Conservation (phyloP, 2,329 filamentous ascomycete species). For the Diaporthe velutina region DNA sequence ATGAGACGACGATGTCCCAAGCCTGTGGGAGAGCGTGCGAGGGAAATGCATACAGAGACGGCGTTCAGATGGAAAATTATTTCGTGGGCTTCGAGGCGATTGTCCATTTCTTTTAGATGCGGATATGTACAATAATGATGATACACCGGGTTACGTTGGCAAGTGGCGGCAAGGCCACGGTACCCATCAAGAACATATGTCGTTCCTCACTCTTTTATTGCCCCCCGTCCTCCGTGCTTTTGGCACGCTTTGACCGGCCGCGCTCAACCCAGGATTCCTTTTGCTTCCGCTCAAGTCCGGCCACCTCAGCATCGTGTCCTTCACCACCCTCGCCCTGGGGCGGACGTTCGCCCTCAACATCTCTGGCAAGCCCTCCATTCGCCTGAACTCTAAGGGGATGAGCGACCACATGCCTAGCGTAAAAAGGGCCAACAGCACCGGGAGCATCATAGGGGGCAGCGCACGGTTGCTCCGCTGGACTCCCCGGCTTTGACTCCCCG, state of each 20-base stretch:
- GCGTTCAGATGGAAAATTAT: constrained; percentile 38
- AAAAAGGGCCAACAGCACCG: background rate
- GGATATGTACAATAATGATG: constrained; percentile 34
- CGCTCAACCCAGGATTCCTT: background rate
- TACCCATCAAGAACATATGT: background rate
- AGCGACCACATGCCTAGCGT: background rate
- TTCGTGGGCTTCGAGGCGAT: constrained; percentile 30
- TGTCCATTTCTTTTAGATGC: constrained; percentile 24
- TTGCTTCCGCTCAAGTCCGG: background rate
- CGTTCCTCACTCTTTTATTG: background rate
- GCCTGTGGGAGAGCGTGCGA: background rate
- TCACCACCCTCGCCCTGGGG: background rate
- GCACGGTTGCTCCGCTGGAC: background rate
- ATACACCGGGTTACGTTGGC: constrained; percentile 5
- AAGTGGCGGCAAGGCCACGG: background rate
- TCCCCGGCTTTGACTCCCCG: background rate
- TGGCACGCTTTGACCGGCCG: background rate
- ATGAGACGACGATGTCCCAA: constrained; percentile 22
- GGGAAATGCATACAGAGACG: constrained; percentile 31
- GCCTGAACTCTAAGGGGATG: background rate
- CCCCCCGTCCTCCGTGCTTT: background rate
- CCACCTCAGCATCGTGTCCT: background rate
- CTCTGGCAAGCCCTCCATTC: background rate
- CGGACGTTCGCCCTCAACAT: background rate
- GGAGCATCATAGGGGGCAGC: background rate